These are phyloP conservation scores for Cladophialophora immunda DNA, from an alignment of 2,329 filamentous ascomycete genomes.

Conservation along the genomic window DNA sequence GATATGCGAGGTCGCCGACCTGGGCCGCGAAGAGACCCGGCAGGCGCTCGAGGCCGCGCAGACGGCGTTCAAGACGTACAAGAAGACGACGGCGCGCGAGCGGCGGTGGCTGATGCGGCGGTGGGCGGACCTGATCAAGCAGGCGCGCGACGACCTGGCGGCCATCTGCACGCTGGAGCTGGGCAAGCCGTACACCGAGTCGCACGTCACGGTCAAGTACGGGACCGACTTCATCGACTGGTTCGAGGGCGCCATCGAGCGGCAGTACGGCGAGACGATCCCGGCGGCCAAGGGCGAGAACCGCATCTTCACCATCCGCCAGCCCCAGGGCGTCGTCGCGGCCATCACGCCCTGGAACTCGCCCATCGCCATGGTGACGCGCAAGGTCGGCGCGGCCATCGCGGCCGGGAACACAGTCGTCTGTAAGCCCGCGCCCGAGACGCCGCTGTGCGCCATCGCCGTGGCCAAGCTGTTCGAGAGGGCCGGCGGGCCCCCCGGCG, in stretches of 20 bases:
- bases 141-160: slow-evolving; percentile 67
- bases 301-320: slow-evolving; percentile 79
- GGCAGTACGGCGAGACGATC: slow-evolving; percentile 60
- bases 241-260: slow-evolving; percentile 61
- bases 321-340: slow-evolving; percentile 83
- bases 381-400: slow-evolving; percentile 47
- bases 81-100: slow-evolving; percentile 67
- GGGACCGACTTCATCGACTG: slow-evolving; percentile 60
- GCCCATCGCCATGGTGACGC: slow-evolving; percentile 73
- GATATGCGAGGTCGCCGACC: slow-evolving; percentile 27
- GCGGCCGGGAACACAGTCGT: slow-evolving; percentile 51
- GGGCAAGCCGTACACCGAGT: slow-evolving; percentile 63
- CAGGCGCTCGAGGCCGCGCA: slow-evolving; percentile 82
- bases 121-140: slow-evolving; percentile 72
- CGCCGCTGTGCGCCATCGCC: slow-evolving; percentile 46
- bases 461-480: slow-evolving; percentile 44
- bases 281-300: slow-evolving; percentile 72
- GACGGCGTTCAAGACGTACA: slow-evolving; percentile 70
- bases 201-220: slow-evolving; percentile 58
- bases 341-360: slow-evolving; percentile 93
- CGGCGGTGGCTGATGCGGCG: slow-evolving; percentile 69
- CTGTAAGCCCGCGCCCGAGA: slow-evolving; percentile 49
- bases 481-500: slow-evolving; percentile 46
- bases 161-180: slow-evolving; percentile 67
- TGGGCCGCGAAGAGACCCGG: slow-evolving; percentile 7